phyloP scores from a whole-genome alignment of 768 basidiomycete genomes.

The Leccinum variicolor region DNA sequence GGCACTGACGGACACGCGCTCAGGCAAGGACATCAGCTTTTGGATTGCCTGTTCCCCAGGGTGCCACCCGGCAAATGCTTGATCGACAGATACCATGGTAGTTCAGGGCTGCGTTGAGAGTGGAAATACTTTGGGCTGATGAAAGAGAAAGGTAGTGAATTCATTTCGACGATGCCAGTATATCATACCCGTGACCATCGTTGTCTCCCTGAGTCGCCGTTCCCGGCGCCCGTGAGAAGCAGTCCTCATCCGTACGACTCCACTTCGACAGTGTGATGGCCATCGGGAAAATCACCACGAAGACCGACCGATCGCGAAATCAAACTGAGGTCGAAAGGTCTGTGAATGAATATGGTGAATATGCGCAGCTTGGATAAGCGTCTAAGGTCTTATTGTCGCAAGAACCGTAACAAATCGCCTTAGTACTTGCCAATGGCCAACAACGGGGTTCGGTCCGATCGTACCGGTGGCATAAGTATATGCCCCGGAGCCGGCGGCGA shows the following conservation, averaged over 20 bases:
- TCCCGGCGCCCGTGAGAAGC: neutral
- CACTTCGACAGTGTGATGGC: neutral
- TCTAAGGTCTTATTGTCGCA: neutral
- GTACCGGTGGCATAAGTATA: neutral
- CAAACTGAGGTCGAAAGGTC: neutral
- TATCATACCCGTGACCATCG: neutral
- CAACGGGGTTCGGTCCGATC: neutral
- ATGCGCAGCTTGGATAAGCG: neutral
- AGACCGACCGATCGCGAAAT: neutral
- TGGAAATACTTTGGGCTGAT: neutral
- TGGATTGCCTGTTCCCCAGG: conserved; percentile 30
- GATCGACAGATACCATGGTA: conserved; percentile 7
- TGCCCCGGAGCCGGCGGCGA: neutral
- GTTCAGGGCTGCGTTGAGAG: neutral
- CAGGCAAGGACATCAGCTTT: conserved; percentile 20
- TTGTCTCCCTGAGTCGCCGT: neutral
- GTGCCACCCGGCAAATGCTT: conserved; percentile 43
- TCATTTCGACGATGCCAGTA: neutral
- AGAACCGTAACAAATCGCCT: neutral
- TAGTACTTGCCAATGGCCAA: neutral
- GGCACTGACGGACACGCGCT: conserved; percentile 21
- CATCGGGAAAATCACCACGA: neutral
- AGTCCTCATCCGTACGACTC: neutral
- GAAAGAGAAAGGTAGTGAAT: too few relatives aligned
- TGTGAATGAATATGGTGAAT: too few relatives aligned